Evolutionary conservation across 1,284 basidiomycete genomes (phyloP).

Genomic region (Rhodotorula sp.): DNA sequence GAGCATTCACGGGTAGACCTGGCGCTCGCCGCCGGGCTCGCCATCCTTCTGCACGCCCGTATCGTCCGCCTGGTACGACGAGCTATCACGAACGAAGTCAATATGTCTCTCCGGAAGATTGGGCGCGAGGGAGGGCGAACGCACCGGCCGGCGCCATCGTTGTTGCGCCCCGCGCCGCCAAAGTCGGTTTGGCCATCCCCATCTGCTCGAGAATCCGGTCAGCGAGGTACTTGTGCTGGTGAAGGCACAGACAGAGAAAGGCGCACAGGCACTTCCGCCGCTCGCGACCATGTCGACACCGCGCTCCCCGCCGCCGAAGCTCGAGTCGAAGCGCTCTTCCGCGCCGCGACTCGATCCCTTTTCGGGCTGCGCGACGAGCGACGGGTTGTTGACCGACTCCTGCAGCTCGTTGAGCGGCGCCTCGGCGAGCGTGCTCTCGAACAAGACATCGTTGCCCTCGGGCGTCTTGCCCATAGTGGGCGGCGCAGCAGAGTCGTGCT

Average conservation of each 20-base stretch:
- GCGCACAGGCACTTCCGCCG: constrained; percentile 4
- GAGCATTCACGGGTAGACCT: background rate
- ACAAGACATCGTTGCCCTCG: background rate
- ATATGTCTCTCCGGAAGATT: too few species aligned
- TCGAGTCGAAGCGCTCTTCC: background rate
- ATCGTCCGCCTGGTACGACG: background rate
- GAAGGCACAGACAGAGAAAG: background rate
- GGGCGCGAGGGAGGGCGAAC: background rate
- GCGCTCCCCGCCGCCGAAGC: background rate
- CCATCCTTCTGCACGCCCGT: background rate
- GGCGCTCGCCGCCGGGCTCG: background rate
- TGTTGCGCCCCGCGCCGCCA: constrained; percentile 13
- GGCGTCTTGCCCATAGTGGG: background rate
- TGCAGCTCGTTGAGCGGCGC: background rate
- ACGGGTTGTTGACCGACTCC: background rate
- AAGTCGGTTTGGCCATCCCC: constrained; percentile 20
- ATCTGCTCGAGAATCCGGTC: background rate
- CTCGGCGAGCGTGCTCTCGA: background rate
- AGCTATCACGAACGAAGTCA: background rate
- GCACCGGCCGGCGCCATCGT: constrained; percentile 11
- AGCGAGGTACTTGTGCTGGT: background rate
- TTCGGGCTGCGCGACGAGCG: background rate
- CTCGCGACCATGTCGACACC: background rate
- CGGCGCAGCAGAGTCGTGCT: background rate
- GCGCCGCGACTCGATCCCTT: background rate